Base-by-base conservation (phyloP, 306 rosid species). In the Prunus davidiana region DNA sequence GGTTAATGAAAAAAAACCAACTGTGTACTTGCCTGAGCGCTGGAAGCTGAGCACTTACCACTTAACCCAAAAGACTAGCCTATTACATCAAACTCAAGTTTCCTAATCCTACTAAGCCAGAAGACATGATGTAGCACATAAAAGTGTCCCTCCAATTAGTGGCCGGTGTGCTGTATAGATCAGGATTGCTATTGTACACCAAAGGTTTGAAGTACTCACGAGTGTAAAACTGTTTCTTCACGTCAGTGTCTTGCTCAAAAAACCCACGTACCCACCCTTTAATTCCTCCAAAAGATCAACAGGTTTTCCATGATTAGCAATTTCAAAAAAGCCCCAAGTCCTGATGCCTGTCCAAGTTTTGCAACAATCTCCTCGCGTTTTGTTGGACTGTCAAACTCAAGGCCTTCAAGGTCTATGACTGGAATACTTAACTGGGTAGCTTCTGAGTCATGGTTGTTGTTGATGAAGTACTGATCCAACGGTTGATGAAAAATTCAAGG, bases 271-370 rank as follows among this genome's bases (percentile, higher is more conserved):
- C 80, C 0, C 86, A 10, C 75, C 64, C 51, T 63, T 72, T 63
- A 78, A 75, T 71, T 84, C 87, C 52, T 82, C 84, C 27, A 87
- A 12, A 75, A 79, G 78, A 57, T 56, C 43, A 63, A 4, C 27
- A 3, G 85, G 78, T 47, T 82, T 65, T 22, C 87, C 88, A 63
- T 87, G 88, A 45, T 84, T 84, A 13, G 80, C 77, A 38, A 87
- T 52, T 46, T 87, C 88, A 52, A 84, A 84, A 32, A 87, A 87
- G 0, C 88, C 88, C 72, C 77, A 60, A 25, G 55, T 81, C 82
- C 82, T 2, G 80, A 74, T 4, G 91, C 87, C 6, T 72, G 68
- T 63, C 78, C 15, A 14, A 84, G 30, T 20, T 30, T 47, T 2
- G 81, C 80, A 8, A 80, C 68, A 4, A 81, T 71, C 27, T 63